Evolutionary conservation across 2,329 filamentous ascomycete species (phyloP).

Genomic region (Cryphonectria parasitica): DNA sequence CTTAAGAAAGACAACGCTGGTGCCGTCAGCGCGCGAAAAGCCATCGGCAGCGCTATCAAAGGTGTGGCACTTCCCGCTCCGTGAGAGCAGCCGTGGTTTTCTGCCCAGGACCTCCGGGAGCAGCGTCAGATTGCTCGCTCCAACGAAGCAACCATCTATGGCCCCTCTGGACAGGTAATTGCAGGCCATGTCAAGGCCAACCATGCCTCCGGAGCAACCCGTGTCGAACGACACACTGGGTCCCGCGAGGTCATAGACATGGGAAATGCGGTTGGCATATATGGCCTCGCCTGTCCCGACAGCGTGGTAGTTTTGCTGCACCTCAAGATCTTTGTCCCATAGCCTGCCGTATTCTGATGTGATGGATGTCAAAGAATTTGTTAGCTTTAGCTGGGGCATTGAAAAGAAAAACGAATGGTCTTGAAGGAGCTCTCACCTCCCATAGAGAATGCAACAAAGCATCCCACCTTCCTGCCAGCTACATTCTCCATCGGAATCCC

Average conservation of each 20-base stretch:
- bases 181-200: slow-evolving; percentile 32
- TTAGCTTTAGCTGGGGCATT: not conserved
- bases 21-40: slow-evolving; percentile 57
- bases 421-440: not conserved
- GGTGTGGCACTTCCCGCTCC: slow-evolving; percentile 31
- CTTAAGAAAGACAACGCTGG: slow-evolving; percentile 7
- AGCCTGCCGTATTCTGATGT: slow-evolving; percentile 1
- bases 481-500: not conserved
- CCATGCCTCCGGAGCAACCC: slow-evolving; percentile 39
- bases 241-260: slow-evolving; percentile 40
- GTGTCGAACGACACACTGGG: slow-evolving; percentile 38
- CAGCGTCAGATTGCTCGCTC: slow-evolving; percentile 33
- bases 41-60: slow-evolving; percentile 50
- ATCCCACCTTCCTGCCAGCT: not conserved
- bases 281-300: slow-evolving; percentile 28
- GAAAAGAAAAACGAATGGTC: not conserved
- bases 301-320: not conserved
- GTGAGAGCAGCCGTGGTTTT: slow-evolving; percentile 15
- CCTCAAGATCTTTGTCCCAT: not conserved
- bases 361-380: not conserved
- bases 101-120: slow-evolving; percentile 21
- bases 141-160: slow-evolving; percentile 31
- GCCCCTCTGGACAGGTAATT: slow-evolving; percentile 34
- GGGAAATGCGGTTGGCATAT: slow-evolving; percentile 39
- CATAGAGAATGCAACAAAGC: not conserved